Percentiles rank a stretch among this genome's conserved stretches.
Conservation (phyloP, 805 yeast species). For the Candida namnaoensis region DNA sequence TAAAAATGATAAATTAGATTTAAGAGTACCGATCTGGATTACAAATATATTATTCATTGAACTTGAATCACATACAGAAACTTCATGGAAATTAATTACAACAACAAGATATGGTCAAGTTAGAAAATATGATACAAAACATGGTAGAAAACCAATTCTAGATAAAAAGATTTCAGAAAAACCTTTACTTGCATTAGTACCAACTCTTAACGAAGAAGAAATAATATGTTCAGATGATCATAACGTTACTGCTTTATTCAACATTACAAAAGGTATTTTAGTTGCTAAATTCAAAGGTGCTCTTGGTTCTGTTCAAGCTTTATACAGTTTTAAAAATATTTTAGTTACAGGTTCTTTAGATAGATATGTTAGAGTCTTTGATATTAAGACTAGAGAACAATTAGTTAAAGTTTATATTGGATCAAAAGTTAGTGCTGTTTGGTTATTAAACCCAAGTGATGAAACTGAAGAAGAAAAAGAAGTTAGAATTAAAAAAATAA, state of each 20-base stretch:
- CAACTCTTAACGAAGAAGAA: slow-evolving; percentile 22
- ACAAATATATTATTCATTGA: slow-evolving; percentile 43
- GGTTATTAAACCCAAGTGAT: slow-evolving; percentile 40
- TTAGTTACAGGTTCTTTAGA: slow-evolving; percentile 82
- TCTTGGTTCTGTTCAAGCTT: slow-evolving; percentile 52
- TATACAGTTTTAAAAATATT: slow-evolving; percentile 26
- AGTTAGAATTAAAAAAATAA: slow-evolving; percentile 25
- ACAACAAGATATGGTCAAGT: slow-evolving; percentile 72
- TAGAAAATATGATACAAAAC: slow-evolving; percentile 60
- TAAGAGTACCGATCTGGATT: slow-evolving; percentile 80
- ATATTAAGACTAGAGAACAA: slow-evolving; percentile 46
- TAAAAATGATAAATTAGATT: slow-evolving; percentile 66
- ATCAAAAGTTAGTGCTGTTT: slow-evolving; percentile 50
- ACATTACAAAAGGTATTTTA: slow-evolving; percentile 40
- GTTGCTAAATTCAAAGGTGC: slow-evolving; percentile 73
- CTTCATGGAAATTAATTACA: slow-evolving; percentile 46
- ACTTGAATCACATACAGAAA: slow-evolving; percentile 21
- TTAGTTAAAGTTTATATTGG: slow-evolving; percentile 69
- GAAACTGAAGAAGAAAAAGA: slow-evolving; percentile 16
- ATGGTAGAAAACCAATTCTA: slow-evolving; percentile 61
- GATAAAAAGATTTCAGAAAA: slow-evolving; percentile 46
- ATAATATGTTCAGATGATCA: slow-evolving; percentile 70
- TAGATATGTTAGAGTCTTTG: slow-evolving; percentile 74
- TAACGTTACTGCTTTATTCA: slow-evolving; percentile 49
- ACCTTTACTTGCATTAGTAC: slow-evolving; percentile 34